Conservation (phyloP, 371 early-diverging fungal genomes). For the Apophysomyces elegans region DNA sequence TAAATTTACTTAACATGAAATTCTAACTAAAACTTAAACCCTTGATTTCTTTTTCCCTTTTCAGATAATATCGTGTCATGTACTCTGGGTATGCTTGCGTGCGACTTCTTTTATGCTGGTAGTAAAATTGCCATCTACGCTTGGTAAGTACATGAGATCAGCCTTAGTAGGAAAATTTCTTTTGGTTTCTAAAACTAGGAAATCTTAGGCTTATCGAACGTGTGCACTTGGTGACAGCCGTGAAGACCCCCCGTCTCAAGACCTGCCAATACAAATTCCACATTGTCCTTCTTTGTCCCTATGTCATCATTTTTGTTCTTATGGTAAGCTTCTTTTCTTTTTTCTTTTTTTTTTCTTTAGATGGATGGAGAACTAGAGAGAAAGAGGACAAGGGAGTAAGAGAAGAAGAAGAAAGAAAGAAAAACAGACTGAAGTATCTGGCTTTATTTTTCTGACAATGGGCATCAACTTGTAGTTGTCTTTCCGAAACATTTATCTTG, state of each 20-base stretch:
- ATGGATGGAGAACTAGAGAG: too few species aligned
- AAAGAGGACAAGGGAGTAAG: too few species aligned
- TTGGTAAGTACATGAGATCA: constrained; percentile 27
- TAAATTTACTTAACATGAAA: background rate
- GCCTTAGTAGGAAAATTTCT: background rate
- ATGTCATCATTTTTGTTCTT: constrained; percentile 48
- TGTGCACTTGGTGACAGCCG: constrained; percentile 31
- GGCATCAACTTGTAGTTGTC: constrained; percentile 28
- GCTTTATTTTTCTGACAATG: background rate
- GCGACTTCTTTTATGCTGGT: constrained; percentile 53
- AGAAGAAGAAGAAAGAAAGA: too few species aligned
- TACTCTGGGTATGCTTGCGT: constrained; percentile 48
- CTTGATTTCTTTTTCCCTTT: too few species aligned
- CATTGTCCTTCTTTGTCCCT: constrained; percentile 38
- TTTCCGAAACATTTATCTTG: constrained; percentile 48
- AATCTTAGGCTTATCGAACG: constrained; percentile 31
- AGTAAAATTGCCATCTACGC: constrained; percentile 52
- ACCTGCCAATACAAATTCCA: constrained; percentile 32
- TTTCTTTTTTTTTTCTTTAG: too few species aligned
- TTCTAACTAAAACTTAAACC: background rate
- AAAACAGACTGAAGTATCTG: too few species aligned
- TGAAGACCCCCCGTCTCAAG: constrained; percentile 22
- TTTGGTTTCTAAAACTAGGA: background rate
- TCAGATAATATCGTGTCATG: constrained; percentile 48
- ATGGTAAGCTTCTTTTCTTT: constrained; percentile 28